Percentiles rank a stretch among this genome's conserved stretches.
Evolutionary conservation across 306 rosid species (phyloP).

Genomic region (Senna siamea): DNA sequence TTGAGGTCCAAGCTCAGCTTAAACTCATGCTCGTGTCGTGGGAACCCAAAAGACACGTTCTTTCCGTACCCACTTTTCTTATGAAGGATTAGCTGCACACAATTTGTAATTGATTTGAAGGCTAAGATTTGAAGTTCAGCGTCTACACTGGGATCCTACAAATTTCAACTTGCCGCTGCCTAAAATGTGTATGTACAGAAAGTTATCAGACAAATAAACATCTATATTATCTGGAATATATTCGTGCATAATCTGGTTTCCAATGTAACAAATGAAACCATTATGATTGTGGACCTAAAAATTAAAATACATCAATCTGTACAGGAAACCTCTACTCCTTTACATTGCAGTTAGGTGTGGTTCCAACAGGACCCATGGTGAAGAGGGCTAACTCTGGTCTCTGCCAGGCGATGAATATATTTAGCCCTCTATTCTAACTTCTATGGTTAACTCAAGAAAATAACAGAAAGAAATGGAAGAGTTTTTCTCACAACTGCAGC

Average conservation of each 20-base stretch:
- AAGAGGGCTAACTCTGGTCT: conserved; percentile 34
- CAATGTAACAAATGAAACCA: conserved; percentile 43
- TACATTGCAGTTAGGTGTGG: conserved; percentile 49
- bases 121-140: not conserved
- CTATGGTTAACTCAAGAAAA: conserved; percentile 53
- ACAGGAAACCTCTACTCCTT: conserved; percentile 51
- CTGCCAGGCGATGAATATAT: conserved; percentile 26
- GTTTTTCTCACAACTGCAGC: conserved; percentile 65
- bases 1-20: no score
- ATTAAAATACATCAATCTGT: conserved; percentile 56
- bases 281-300: conserved; percentile 42
- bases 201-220: not conserved
- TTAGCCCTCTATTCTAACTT: conserved; percentile 45
- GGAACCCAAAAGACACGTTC: no score
- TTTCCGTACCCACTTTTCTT: no score
- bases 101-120: not conserved
- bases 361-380: conserved; percentile 26
- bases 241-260: conserved; percentile 32
- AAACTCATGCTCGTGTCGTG: no score
- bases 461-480: conserved; percentile 15
- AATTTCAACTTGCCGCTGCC: not conserved
- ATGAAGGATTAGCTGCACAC: no score
- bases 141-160: not conserved
- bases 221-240: conserved; percentile 28
- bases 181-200: not conserved